phyloP scores from a whole-genome alignment of 768 basidiomycete genomes.

The Naganishia friedmannii region DNA sequence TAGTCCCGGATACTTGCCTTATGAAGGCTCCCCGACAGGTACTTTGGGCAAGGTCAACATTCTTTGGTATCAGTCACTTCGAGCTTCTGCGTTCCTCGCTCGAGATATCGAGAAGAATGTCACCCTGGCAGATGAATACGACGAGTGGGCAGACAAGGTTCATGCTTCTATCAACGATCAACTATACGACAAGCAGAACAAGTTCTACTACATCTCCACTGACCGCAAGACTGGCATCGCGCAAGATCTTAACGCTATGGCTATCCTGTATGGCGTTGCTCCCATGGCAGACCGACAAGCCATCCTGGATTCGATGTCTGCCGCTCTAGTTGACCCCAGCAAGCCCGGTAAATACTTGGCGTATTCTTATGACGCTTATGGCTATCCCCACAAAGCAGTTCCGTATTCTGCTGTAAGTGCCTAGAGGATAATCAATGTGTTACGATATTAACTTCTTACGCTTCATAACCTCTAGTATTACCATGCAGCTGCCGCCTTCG shows the following conservation, averaged over 20 bases:
- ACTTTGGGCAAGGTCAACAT: conserved; percentile 9
- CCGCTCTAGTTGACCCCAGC: neutral
- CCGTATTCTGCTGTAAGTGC: neutral
- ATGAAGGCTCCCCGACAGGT: conserved; percentile 11
- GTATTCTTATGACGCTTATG: conserved; percentile 10
- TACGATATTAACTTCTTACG: neutral
- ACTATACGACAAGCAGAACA: conserved; percentile 9
- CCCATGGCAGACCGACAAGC: conserved; percentile 11
- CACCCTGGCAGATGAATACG: neutral
- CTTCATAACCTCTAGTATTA: neutral
- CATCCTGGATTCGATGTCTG: conserved; percentile 5
- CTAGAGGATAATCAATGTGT: too few relatives aligned
- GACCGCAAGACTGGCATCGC: conserved; percentile 20
- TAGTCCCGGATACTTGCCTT: conserved; percentile 18
- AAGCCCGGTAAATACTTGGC: conserved; percentile 15
- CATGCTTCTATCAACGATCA: neutral
- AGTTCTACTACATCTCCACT: conserved; percentile 15
- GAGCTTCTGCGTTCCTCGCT: conserved; percentile 1
- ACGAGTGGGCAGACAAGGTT: neutral
- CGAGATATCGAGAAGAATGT: neutral
- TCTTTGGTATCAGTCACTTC: conserved; percentile 18
- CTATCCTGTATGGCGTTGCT: conserved; percentile 11
- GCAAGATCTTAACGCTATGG: conserved; percentile 10
- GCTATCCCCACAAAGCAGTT: conserved; percentile 10
- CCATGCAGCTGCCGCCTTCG: conserved; percentile 13